Percentiles rank a stretch among this genome's conserved stretches.
Conservation (phyloP, 352 stramenopile species). For the Phytophthora litchii region DNA sequence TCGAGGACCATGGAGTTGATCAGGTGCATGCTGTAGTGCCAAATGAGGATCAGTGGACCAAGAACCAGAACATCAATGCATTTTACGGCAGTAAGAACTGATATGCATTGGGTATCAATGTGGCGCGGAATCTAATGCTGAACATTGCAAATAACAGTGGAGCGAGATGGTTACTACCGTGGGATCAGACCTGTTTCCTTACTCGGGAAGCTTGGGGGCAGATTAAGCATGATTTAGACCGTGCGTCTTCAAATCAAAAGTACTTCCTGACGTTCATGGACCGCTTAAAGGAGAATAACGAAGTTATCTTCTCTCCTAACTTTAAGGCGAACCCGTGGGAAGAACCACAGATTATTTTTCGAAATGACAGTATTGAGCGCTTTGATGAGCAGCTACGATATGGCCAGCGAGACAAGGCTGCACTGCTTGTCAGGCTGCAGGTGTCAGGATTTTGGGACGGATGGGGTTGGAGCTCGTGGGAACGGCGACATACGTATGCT, state of each 20-base stretch:
- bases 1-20: conserved; percentile 48
- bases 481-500: conserved; percentile 39
- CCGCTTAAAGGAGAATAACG: conserved; percentile 48
- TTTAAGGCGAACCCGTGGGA: conserved; percentile 50
- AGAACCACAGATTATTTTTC: conserved; percentile 66
- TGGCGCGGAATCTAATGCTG: conserved; percentile 54
- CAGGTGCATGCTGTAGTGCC: conserved; percentile 31
- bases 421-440: conserved; percentile 47
- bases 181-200: conserved; percentile 64
- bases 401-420: conserved; percentile 56
- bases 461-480: conserved; percentile 59
- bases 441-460: conserved; percentile 48
- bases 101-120: conserved; percentile 58
- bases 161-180: conserved; percentile 54
- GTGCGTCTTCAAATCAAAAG: conserved; percentile 35
- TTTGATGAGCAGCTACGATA: conserved; percentile 66
- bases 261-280: conserved; percentile 67
- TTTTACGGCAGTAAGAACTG: conserved; percentile 59
- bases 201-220: conserved; percentile 45
- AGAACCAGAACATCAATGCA: conserved; percentile 37
- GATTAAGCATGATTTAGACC: conserved; percentile 40
- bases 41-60: conserved; percentile 37
- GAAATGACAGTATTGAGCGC: conserved; percentile 45
- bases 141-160: conserved; percentile 40
- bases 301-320: conserved; percentile 39